A percentile compares a stretch with the other conserved stretches of the same genome.
phyloP scores from a whole-genome alignment of 306 rosid species.

The Biancaea sappan region DNA sequence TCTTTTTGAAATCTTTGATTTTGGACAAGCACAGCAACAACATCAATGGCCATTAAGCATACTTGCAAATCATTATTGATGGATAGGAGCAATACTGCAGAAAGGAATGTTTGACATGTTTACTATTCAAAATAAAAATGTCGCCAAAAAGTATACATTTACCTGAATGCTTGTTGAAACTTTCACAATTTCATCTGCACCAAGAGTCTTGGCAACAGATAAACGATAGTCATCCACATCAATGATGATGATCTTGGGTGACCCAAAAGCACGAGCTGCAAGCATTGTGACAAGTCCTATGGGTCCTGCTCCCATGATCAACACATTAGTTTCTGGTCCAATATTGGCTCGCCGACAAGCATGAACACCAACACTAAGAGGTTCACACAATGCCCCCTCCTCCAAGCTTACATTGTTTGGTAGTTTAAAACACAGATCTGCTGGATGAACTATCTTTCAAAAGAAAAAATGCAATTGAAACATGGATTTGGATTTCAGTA shows the following conservation, averaged over 20 bases:
- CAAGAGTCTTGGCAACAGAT: conserved; percentile 80
- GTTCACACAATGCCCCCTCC: conserved; percentile 98
- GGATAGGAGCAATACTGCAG: neutral
- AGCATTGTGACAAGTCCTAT: conserved; percentile 89
- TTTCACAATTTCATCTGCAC: conserved; percentile 71
- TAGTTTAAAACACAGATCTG: conserved; percentile 78
- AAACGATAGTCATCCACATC: conserved; percentile 80
- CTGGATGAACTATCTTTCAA: conserved; percentile 83
- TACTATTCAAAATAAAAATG: too few relatives aligned
- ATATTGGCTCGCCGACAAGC: conserved; percentile 84
- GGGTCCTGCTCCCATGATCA: conserved; percentile 95
- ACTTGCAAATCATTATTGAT: neutral
- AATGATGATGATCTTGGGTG: conserved; percentile 65
- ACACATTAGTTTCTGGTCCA: conserved; percentile 81
- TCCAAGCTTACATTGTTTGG: conserved; percentile 89
- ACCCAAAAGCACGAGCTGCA: conserved; percentile 86
- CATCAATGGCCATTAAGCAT: neutral
- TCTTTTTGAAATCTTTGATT: neutral
- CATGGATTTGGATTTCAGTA: neutral
- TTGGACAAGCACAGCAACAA: neutral
- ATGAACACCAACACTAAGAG: conserved; percentile 91
- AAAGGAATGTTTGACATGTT: too few relatives aligned
- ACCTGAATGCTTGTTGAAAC: conserved; percentile 79
- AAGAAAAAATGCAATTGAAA: conserved; percentile 29
- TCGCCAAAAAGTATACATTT: too few relatives aligned